These are phyloP conservation scores for Penicillium sp. DNA, from an alignment of 2,329 filamentous ascomycete genomes.

Conservation along the genomic window DNA sequence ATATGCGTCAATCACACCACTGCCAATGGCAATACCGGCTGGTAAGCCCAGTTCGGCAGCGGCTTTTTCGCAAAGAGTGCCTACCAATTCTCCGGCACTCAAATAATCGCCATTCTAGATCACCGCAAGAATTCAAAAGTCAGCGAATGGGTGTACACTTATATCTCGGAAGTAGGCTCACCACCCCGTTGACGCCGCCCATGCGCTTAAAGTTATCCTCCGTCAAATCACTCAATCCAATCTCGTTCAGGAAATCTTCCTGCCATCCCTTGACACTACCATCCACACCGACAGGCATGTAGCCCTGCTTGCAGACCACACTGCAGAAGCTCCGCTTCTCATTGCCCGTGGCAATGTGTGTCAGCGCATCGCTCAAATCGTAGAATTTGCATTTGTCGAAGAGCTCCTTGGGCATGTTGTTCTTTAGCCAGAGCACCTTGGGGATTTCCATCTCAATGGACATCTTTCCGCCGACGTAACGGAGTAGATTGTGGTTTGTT, in stretches of 20 bases:
- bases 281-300: slow-evolving; percentile 94
- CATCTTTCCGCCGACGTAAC: slow-evolving; percentile 98
- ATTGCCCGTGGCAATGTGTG: slow-evolving; percentile 89
- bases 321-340: slow-evolving; percentile 95
- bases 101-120: slow-evolving; percentile 85
- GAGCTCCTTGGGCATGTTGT: slow-evolving; percentile 90
- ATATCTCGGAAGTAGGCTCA: slow-evolving; percentile 62
- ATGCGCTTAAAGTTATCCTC: slow-evolving; percentile 90
- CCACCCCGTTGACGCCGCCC: slow-evolving; percentile 92
- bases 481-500: slow-evolving; percentile 88
- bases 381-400: slow-evolving; percentile 97
- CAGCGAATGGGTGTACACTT: slow-evolving; percentile 17
- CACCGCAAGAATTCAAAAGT: slow-evolving; percentile 5
- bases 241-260: slow-evolving; percentile 85
- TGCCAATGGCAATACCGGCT: slow-evolving; percentile 87
- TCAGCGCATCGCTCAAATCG: slow-evolving; percentile 89
- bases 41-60: slow-evolving; percentile 82
- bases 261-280: slow-evolving; percentile 98
- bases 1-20: slow-evolving; percentile 97
- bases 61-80: slow-evolving; percentile 81
- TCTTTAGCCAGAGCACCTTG: slow-evolving; percentile 98
- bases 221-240: slow-evolving; percentile 83
- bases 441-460: slow-evolving; percentile 99
- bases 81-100: slow-evolving; percentile 90
- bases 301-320: slow-evolving; percentile 96